Base-by-base conservation (phyloP, 805 yeast species). In the Wickerhamiella kurtzmanii region DNA sequence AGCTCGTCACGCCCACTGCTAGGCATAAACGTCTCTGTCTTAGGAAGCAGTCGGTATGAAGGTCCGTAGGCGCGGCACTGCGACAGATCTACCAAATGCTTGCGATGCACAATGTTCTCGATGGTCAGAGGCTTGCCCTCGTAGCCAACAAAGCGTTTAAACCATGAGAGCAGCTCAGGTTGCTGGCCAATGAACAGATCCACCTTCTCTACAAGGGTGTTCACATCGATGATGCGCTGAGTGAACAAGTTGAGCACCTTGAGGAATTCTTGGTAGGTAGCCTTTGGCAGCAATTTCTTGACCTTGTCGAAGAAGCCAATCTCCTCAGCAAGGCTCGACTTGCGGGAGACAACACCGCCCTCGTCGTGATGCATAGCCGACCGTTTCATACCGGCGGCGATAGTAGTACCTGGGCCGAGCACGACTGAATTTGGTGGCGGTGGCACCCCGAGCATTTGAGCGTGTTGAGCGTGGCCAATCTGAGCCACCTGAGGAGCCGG, bases 1-100 rank as follows among this genome's bases (percentile, higher is more conserved):
- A 92, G 83, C 57, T 89, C 97, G 65, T 92, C 99, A 58, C 99
- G 78, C 16, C 98, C 98, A 8, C 95, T 83, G 58, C 97, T 89
- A 19, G 97, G 96, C 95, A 87, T 87, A 59, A 77, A 83, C 0
- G 95, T 85, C 62, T 89, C 97, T 0, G 92, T 77, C 58, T 88
- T 88, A 22, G 98, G 98, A 46, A 89, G 71, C 58, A 83, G 77
- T 59, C 96, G 77, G 64, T 92, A 92, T 40, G 95, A 83, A 17
- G 97, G 96, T 9, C 97, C 97, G 59, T 84, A 85, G 3, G 95
- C 83, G 62, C 92, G 85, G 67, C 97, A 92, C 57, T 85, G 72
- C 25, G 89, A 79, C 48, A 92, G 72, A 58, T 92, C 97, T 50
- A 92, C 69, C 56, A 82, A 87, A 60, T 89, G 97, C 64, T 92